Conservation (phyloP, 768 basidiomycete species). For the Roridomyces roridus region DNA sequence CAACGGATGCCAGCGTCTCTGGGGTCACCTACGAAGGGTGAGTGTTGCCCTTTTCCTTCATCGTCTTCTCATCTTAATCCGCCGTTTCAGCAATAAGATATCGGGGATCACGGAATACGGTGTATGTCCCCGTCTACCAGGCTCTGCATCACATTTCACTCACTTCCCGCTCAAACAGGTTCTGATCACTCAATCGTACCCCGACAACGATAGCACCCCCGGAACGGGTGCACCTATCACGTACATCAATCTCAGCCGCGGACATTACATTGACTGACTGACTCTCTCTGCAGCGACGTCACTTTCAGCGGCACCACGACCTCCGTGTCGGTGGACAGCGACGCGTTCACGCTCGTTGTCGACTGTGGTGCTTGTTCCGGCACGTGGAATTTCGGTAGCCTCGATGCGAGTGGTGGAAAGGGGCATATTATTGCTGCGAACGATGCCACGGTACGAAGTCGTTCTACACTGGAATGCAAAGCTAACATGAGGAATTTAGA, state of each 20-base stretch:
- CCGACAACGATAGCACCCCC: slow-evolving; percentile 44
- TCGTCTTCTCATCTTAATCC: neutral
- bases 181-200: slow-evolving; percentile 56
- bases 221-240: slow-evolving; percentile 48
- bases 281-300: slow-evolving; percentile 30
- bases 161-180: slow-evolving; percentile 30
- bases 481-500: neutral
- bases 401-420: slow-evolving; percentile 46
- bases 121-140: slow-evolving; percentile 21
- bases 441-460: slow-evolving; percentile 11
- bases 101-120: slow-evolving; percentile 25
- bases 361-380: slow-evolving; percentile 51
- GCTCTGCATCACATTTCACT: neutral
- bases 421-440: slow-evolving; percentile 24
- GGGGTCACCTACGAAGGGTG: slow-evolving; percentile 6
- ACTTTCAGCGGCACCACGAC: slow-evolving; percentile 41
- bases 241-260: slow-evolving; percentile 30
- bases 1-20: slow-evolving; percentile 4
- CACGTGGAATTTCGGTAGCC: slow-evolving; percentile 50
- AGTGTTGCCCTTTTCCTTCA: neutral
- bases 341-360: slow-evolving; percentile 42
- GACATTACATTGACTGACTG: neutral
- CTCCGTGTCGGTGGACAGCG: slow-evolving; percentile 36
- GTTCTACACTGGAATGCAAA: neutral
- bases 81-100: slow-evolving; percentile 2